Conservation (phyloP, 495 filamentous ascomycete species). For the Bacidia rubella region DNA sequence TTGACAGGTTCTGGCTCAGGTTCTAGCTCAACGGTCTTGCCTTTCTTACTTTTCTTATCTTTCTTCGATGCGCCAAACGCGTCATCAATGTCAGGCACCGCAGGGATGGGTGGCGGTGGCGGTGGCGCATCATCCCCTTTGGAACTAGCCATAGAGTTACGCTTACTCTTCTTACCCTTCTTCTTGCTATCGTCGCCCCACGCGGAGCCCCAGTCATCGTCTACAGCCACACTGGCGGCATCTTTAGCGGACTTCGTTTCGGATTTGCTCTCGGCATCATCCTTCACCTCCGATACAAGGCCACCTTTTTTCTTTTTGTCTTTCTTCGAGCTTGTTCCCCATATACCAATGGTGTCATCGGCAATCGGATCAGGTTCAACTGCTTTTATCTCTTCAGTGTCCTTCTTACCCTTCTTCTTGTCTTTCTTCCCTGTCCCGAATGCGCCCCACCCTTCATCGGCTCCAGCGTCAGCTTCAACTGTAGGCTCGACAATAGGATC, state of each 20-base stretch:
- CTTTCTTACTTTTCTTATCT: constrained; percentile 22
- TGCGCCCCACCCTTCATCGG: constrained; percentile 6
- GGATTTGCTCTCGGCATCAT: constrained; percentile 20
- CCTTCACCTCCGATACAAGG: constrained; percentile 22
- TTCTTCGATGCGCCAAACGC: constrained; percentile 31
- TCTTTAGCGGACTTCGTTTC: constrained; percentile 13
- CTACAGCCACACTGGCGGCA: constrained; percentile 9
- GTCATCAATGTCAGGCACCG: constrained; percentile 21
- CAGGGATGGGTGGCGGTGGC: constrained; percentile 15
- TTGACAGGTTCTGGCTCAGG: constrained; percentile 1
- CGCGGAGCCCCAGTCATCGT: constrained; percentile 25
- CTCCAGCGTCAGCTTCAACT: constrained; percentile 4
- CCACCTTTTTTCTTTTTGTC: constrained; percentile 26
- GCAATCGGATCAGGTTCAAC: constrained; percentile 10
- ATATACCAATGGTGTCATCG: constrained; percentile 20
- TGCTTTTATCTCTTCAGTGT: constrained; percentile 21
- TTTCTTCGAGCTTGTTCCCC: constrained; percentile 26
- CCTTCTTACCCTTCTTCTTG: constrained; percentile 31
- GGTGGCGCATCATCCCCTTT: constrained; percentile 14
- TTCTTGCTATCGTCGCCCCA: constrained; percentile 22
- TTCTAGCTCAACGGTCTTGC: constrained; percentile 15
- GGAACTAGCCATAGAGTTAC: constrained; percentile 10
- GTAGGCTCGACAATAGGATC: neutral
- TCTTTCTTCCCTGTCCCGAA: constrained; percentile 15
- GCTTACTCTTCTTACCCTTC: constrained; percentile 17